Base-by-base conservation (phyloP, 371 early-diverging fungal species). In the Funneliformis caledonium region DNA sequence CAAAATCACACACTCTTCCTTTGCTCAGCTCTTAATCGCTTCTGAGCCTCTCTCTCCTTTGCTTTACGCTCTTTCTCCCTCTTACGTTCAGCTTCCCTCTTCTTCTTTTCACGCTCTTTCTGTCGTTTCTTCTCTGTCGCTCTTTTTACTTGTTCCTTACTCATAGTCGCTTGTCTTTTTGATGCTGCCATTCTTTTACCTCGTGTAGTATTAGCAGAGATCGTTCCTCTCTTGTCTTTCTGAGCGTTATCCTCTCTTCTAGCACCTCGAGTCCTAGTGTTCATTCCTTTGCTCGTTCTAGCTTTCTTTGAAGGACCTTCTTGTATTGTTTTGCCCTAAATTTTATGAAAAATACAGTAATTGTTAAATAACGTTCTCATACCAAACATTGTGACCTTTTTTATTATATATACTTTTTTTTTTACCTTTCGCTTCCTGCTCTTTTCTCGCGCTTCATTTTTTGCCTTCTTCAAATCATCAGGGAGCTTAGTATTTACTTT, bases 361-460 rank as follows among this genome's bases (percentile, higher is more conserved):
- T 9, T 14, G n/a, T 4, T n/a, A 31, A 74, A 4, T 2, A 74
- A 16, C 19, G 12, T 48, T 4, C 14, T 52, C 5, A 16, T 52
- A 52, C 6, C 14, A 14, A 52, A 50, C 2, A 50, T 12, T 12
- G 2, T 16, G 19, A 52, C 14, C 16, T 16, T 37, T 37, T 37
- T 37, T 37, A 37, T 37, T 37, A 48, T 10, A 5, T 26, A n/a
- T 72, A 5, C n/a, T n/a, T 16, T 2, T 22, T 7, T 3, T 19
- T 14, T 45, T 43, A 77, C 77, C 62, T 67, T 61, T 77, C 67
- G 47, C 33, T 77, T 77, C 8, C 31, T 11, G n/a, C 77, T 61
- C 37, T 77, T 77, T 67, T 77, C 48, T 42, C 47, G 22, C 9
- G 77, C 77, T 8, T 61, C 65, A 48, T 65, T 65, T 42, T 67